Base-by-base conservation (phyloP, 1,139 yeast species). In the Yamadazyma songkhlaensis region DNA sequence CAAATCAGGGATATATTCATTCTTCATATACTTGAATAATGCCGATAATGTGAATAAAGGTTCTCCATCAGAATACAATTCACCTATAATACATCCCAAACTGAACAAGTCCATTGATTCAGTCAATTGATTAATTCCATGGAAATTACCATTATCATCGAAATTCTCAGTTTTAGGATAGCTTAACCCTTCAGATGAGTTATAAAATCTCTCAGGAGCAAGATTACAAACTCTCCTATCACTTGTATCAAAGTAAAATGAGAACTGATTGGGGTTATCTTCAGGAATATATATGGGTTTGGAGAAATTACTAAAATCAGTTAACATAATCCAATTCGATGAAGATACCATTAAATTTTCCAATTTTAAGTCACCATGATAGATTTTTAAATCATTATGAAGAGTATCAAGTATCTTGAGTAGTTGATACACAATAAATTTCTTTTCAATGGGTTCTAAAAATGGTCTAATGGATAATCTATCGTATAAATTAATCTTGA, bases 251-350 rank as follows among this genome's bases (percentile, higher is more conserved):
- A 89, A 94, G 57, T 82, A 94, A 54, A 90, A 92, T 1, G 95
- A 81, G 52, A 85, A 92, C 48, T 85, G 92, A n/a, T 92, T 86
- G 0, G 97, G 97, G 53, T 94, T 92, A 50, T 89, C 95, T 48
- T 87, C 96, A 0, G 97, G 97, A 22, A 94, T 63, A 50, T 72
- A 82, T 0, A 80, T 81, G 0, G 99, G 99, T 57, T 94, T 94
- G 8, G 53, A 54, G 55, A 77, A 78, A 2, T 80, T 72, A 3
- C 96, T 84, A 62, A 92, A 90, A 60, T 94, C 99, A 1, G 88
- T 67, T 11, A 94, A 55, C 47, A 84, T 64, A 1, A 82, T 66
- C 96, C 97, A 90, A 57, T 88, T 85, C 85, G 96, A 86, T 17
- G 94, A 79, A 0, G 96, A 85, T 2, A 89, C 83, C 41, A 94